These are phyloP conservation scores for Adansonia rubrostipa DNA, from an alignment of 441 rosid species.

Conservation along the genomic window DNA sequence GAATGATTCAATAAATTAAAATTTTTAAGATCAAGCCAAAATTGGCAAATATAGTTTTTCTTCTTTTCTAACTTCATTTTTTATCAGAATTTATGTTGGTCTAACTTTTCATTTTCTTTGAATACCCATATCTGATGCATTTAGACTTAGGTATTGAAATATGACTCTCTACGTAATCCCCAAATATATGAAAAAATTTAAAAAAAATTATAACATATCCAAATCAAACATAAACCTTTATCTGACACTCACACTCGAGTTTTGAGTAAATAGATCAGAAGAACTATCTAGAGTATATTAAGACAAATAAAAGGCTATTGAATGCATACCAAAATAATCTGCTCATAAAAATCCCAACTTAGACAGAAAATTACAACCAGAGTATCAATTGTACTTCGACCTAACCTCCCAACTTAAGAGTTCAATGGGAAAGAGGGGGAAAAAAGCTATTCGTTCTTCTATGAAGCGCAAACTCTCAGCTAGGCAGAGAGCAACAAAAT, in stretches of 20 bases:
- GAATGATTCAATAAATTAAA: background rate
- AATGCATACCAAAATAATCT: background rate
- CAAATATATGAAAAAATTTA: too few relatives aligned
- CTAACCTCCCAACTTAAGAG: background rate
- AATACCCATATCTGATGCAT: too few relatives aligned
- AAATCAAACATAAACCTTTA: too few relatives aligned
- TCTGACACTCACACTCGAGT: background rate
- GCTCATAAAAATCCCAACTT: background rate
- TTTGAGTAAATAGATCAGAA: too few relatives aligned
- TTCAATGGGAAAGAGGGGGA: background rate
- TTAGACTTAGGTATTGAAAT: too few relatives aligned
- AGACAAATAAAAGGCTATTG: background rate
- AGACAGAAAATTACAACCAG: background rate
- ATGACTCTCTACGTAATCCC: too few relatives aligned
- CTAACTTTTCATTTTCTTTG: too few relatives aligned
- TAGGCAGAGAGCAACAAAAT: conserved; percentile 24
- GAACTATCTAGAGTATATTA: background rate
- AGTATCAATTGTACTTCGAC: background rate
- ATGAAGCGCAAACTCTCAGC: conserved; percentile 11
- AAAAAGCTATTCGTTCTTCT: background rate
- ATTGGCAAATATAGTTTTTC: too few relatives aligned
- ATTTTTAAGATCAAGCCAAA: background rate
- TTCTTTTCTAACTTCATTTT: too few relatives aligned
- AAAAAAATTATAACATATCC: too few relatives aligned
- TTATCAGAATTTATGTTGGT: too few relatives aligned